These are phyloP conservation scores for Fusarium zealandicum DNA, from an alignment of 2,329 filamentous ascomycete genomes.

Conservation along the genomic window DNA sequence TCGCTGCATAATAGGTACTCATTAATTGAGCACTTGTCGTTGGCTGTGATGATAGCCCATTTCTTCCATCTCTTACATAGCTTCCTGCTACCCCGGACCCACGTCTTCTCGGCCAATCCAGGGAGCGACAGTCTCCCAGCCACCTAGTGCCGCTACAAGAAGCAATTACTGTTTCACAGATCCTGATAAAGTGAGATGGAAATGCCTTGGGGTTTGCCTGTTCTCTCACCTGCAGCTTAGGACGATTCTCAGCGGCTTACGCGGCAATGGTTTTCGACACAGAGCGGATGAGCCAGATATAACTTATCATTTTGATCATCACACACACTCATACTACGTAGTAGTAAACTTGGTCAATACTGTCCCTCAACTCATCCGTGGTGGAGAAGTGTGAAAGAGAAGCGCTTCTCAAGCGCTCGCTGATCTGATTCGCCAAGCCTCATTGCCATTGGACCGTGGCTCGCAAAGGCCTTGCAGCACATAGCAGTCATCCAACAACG, in stretches of 20 bases:
- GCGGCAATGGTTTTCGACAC: not conserved
- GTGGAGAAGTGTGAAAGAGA: not conserved
- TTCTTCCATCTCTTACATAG: not conserved
- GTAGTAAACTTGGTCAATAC: not conserved
- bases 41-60: too few relatives aligned
- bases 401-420: not conserved
- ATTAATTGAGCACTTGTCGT: not conserved
- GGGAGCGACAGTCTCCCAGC: too few relatives aligned
- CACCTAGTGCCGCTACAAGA: not conserved
- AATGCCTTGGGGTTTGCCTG: too few relatives aligned
- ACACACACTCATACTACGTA: not conserved
- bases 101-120: slow-evolving; percentile 14
- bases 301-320: not conserved
- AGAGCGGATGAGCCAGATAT: not conserved
- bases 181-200: not conserved
- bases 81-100: slow-evolving; percentile 23
- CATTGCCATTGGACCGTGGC: not conserved
- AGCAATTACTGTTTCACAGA: not conserved
- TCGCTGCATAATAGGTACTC: not conserved
- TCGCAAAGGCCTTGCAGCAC: not conserved
- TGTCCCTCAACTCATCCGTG: not conserved
- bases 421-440: slow-evolving; percentile 8
- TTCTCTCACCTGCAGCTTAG: too few relatives aligned
- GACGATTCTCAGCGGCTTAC: not conserved
- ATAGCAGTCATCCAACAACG: not conserved